Evolutionary conservation across 2,329 filamentous ascomycete species (phyloP).

Genomic region (Leptographium radiaticola): DNA sequence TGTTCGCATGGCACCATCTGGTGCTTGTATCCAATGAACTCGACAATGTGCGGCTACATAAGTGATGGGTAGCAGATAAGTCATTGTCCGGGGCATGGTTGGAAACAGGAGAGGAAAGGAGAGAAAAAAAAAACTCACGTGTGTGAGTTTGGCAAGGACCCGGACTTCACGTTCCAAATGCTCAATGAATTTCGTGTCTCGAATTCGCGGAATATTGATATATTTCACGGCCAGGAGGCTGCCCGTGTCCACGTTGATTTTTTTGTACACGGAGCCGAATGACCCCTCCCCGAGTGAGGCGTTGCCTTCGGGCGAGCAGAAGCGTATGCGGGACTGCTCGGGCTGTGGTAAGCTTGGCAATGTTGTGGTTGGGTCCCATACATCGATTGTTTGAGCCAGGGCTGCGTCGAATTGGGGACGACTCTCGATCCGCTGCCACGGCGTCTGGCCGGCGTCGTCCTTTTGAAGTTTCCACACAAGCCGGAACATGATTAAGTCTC

Average conservation of each 20-base stretch:
- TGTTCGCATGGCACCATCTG: neutral
- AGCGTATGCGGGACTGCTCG: neutral
- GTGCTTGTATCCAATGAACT: neutral
- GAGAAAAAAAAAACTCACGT: neutral
- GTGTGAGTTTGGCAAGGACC: neutral
- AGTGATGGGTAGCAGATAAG: neutral
- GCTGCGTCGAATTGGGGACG: neutral
- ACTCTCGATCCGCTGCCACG: too few species aligned
- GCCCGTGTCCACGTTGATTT: neutral
- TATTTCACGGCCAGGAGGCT: neutral
- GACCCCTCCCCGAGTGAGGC: neutral
- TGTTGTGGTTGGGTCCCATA: neutral
- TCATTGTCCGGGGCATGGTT: neutral
- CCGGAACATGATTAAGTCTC: neutral
- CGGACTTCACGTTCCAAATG: neutral
- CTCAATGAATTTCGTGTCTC: neutral
- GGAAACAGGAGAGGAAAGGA: neutral
- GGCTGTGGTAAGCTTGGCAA: neutral
- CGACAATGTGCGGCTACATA: neutral
- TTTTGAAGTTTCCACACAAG: neutral
- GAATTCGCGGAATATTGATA: neutral
- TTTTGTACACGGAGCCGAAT: neutral
- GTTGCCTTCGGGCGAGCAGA: neutral
- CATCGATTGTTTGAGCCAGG: neutral
- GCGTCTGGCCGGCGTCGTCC: neutral